Conservation (phyloP, 495 filamentous ascomycete species). For the Tricharina praecox region DNA sequence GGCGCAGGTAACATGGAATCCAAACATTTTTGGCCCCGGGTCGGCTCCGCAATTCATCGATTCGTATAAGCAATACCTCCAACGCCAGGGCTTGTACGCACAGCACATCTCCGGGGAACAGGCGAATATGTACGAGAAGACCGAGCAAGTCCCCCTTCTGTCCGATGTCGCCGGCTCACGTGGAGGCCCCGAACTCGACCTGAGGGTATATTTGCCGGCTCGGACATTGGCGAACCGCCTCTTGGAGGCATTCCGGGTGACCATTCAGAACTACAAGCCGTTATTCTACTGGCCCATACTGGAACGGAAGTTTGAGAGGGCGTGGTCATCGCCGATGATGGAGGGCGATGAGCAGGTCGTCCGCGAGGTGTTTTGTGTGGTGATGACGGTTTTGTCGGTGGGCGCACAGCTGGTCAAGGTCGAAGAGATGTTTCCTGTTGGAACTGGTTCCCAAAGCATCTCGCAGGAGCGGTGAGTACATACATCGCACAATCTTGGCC, state of each 20-base stretch:
- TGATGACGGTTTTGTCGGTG: slow-evolving; percentile 23
- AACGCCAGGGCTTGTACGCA: slow-evolving; percentile 16
- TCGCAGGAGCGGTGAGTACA: slow-evolving; percentile 19
- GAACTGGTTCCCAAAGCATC: slow-evolving; percentile 9
- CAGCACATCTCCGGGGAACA: not conserved
- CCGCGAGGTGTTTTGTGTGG: slow-evolving; percentile 22
- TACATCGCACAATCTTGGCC: too few species aligned
- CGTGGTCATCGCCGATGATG: slow-evolving; percentile 19
- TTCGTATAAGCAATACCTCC: slow-evolving; percentile 20
- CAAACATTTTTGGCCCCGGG: slow-evolving; percentile 18
- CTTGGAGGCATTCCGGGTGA: slow-evolving; percentile 17
- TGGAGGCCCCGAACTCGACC: slow-evolving; percentile 14
- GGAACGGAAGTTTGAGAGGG: slow-evolving; percentile 22
- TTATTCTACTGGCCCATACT: slow-evolving; percentile 25
- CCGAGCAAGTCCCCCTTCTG: slow-evolving; percentile 1
- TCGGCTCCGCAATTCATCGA: slow-evolving; percentile 22
- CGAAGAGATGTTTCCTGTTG: slow-evolving; percentile 8
- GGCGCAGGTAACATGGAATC: slow-evolving; percentile 3
- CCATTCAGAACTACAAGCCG: slow-evolving; percentile 19
- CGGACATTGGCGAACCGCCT: slow-evolving; percentile 11
- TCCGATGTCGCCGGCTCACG: not conserved
- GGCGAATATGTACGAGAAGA: not conserved
- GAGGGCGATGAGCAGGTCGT: slow-evolving; percentile 21
- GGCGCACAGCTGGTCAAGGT: slow-evolving; percentile 21
- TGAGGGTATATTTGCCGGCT: slow-evolving; percentile 18